Base-by-base conservation (phyloP, 2,329 filamentous ascomycete genomes). In the Alternaria ethzedia region DNA sequence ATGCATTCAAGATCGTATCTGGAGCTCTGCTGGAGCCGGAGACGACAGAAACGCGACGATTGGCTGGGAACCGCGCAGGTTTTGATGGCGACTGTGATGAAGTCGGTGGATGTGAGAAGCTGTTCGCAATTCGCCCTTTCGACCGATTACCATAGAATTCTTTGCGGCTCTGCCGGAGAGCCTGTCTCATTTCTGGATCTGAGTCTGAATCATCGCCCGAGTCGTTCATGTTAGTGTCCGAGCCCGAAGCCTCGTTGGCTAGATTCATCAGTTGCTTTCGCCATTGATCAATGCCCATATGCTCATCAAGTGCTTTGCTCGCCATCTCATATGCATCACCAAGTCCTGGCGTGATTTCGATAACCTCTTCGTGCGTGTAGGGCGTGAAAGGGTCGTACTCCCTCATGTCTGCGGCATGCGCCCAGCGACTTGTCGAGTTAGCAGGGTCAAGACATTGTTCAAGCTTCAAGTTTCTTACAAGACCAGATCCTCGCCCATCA, bases 361-460 rank as follows among this genome's bases (percentile, higher is more conserved):
- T 51, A 1, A 10, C 52, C 3, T 57, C 59, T 3, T 59, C 30
- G 5, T 59, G 17, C 15, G 49, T 51, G 20, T 50, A 49, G n/a
- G 56, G 47, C 6, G 44, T 12, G 15, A 44, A 64, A 6, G 63
- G 69, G 46, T 72, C 62, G n/a, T 56, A 75, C 2, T 63, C 55
- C 17, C 56, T 26, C 21, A 73, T 52, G 2, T 74, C 67, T 3
- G 45, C 46, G 9, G 64, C 43, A 5, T 26, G 23, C 7, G 69
- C 72, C 70, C 74, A 77, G 7, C 63, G 64, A 17, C 75, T 77
- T 62, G 25, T 46, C 49, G 7, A 2, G 20, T 59, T 17, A 59
- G 45, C 12, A 23, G 10, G 1, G 8, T 20, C 13, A 28, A 11
- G 6, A 25, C 2, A n/a, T 15, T n/a, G 1, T 5, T 20, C 9